Evolutionary conservation across 805 yeast genomes (phyloP).

Genomic region (Yarrowia yakushimensis): DNA sequence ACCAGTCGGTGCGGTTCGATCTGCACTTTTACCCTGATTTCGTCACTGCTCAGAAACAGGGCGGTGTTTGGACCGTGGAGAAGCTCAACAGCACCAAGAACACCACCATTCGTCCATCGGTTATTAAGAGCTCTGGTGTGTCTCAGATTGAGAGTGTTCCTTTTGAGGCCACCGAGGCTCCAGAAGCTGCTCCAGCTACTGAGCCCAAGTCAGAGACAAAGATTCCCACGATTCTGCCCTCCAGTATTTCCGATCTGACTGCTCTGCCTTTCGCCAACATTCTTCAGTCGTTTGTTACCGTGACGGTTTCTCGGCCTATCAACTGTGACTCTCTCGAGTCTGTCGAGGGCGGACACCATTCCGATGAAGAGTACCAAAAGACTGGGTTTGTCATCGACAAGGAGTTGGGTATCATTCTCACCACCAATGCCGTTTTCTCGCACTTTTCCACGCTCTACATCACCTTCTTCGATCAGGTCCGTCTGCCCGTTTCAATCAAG

Average conservation of each 20-base stretch:
- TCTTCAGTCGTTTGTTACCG: slow-evolving; percentile 10
- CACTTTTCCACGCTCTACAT: slow-evolving; percentile 11
- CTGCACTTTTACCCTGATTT: slow-evolving; percentile 19
- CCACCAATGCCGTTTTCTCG: slow-evolving; percentile 45
- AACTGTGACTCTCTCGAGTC: background rate
- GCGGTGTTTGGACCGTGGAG: slow-evolving; percentile 46
- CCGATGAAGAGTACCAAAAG: slow-evolving; percentile 36
- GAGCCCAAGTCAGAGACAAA: background rate
- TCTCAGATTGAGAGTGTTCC: background rate
- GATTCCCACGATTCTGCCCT: background rate
- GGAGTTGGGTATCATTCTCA: slow-evolving; percentile 72
- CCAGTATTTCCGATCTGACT: background rate
- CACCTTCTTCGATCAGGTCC: slow-evolving; percentile 46
- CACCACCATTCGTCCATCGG: background rate
- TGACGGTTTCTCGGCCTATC: background rate
- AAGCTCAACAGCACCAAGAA: background rate
- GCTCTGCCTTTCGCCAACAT: background rate
- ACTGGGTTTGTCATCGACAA: slow-evolving; percentile 93
- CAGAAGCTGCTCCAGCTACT: background rate
- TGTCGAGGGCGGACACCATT: background rate
- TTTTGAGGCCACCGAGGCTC: background rate
- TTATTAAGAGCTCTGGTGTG: background rate
- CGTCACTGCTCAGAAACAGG: background rate
- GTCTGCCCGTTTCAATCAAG: slow-evolving; percentile 35
- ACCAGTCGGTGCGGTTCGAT: slow-evolving; percentile 11